Conservation (phyloP, 1,284 basidiomycete genomes). For the Trichosporon coremiiforme region DNA sequence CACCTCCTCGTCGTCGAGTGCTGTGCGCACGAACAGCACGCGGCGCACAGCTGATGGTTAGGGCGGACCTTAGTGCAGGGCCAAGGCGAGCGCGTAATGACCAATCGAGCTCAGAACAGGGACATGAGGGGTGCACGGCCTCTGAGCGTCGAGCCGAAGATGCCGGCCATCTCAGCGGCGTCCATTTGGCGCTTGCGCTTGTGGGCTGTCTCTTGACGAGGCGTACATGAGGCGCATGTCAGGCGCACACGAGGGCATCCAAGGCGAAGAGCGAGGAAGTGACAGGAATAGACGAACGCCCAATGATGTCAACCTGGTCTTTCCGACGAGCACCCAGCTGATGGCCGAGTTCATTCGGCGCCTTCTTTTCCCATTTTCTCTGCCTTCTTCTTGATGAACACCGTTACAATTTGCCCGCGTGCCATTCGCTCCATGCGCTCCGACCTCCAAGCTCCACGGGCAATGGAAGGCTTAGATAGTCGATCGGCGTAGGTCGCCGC, state of each 20-base stretch:
- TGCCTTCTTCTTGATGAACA: too few relatives aligned
- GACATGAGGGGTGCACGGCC: not conserved
- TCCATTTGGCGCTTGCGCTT: not conserved
- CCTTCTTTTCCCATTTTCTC: not conserved
- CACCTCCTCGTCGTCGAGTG: not conserved
- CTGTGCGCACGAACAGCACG: not conserved
- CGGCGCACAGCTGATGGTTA: not conserved
- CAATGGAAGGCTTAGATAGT: not conserved
- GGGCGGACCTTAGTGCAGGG: not conserved
- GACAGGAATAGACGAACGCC: not conserved
- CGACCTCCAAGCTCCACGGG: not conserved
- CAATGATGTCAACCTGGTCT: not conserved
- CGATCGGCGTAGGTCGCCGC: too few relatives aligned
- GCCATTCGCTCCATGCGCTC: not conserved
- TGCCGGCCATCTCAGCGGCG: constrained; percentile 9
- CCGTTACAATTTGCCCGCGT: not conserved
- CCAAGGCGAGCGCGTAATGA: not conserved
- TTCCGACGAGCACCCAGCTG: not conserved
- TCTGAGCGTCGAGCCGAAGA: not conserved
- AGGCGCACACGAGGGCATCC: not conserved
- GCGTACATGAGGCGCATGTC: not conserved
- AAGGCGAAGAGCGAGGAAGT: too few relatives aligned
- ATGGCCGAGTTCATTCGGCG: not conserved
- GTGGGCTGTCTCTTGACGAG: too few relatives aligned
- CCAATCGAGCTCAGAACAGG: not conserved